Conservation (phyloP, 2,329 filamentous ascomycete genomes). For the Beauveria bassiana region DNA sequence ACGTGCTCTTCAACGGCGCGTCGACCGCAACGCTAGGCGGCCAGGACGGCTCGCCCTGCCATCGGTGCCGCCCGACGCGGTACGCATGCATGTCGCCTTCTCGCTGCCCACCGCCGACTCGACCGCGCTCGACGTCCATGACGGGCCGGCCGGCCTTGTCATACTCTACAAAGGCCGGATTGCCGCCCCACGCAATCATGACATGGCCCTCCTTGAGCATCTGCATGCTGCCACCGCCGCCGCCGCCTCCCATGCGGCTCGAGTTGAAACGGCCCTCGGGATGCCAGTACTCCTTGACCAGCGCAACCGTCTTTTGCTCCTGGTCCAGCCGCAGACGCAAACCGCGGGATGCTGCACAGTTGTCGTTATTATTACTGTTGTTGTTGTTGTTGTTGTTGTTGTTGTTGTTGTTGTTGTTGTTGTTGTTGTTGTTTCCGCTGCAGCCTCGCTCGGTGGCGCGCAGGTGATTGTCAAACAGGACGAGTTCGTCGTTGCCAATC, state of each 20-base stretch:
- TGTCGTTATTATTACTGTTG: not conserved
- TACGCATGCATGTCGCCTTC: slow-evolving; percentile 22
- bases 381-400: slow-evolving; percentile 14
- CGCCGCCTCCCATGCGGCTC: slow-evolving; percentile 15
- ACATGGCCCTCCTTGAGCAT: slow-evolving; percentile 21
- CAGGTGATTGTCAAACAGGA: slow-evolving; percentile 32
- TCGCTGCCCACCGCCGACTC: slow-evolving; percentile 15
- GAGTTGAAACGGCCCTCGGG: slow-evolving; percentile 18
- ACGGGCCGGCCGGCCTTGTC: slow-evolving; percentile 18
- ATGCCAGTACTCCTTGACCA: slow-evolving; percentile 24
- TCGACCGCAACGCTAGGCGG: slow-evolving; percentile 22
- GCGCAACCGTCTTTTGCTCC: slow-evolving; percentile 20
- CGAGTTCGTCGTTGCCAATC: slow-evolving; percentile 23
- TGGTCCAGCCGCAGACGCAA: slow-evolving; percentile 23
- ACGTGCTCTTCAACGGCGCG: slow-evolving; percentile 17
- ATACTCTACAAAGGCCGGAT: slow-evolving; percentile 22
- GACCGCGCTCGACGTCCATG: slow-evolving; percentile 21
- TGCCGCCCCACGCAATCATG: slow-evolving; percentile 22
- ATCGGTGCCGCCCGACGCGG: slow-evolving; percentile 21
- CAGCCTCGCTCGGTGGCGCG: slow-evolving; percentile 22
- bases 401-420: not conserved
- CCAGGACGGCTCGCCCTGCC: slow-evolving; percentile 22
- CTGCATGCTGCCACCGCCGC: slow-evolving; percentile 17
- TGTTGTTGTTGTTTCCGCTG: slow-evolving; percentile 17
- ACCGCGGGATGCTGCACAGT: slow-evolving; percentile 16